These are phyloP conservation scores for Gliomastix tumulicola DNA, from an alignment of 2,329 filamentous ascomycete species.

Conservation along the genomic window DNA sequence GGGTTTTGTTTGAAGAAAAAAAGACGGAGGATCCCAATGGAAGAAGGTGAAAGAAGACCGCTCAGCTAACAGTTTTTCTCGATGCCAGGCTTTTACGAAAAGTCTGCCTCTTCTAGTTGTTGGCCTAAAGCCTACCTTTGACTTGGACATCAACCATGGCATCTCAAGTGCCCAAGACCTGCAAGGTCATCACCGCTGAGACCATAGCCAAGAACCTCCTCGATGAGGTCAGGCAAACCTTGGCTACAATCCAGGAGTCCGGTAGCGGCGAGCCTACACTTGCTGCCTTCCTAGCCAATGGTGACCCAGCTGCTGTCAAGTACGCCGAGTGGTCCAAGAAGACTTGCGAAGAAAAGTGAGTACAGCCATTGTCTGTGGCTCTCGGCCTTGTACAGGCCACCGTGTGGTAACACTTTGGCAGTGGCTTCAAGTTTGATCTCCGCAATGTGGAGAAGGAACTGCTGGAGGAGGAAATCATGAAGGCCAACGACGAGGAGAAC, in stretches of 20 bases:
- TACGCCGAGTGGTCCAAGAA: slow-evolving; percentile 98
- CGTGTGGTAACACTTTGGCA: no score
- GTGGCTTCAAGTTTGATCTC: slow-evolving; percentile 85
- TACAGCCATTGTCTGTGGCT: no score
- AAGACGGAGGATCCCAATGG: no score
- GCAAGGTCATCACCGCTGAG: slow-evolving; percentile 88
- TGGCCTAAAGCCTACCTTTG: no score
- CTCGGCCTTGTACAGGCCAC: no score
- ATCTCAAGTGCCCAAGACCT: slow-evolving; percentile 51
- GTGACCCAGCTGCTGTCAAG: slow-evolving; percentile 82
- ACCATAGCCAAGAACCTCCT: slow-evolving; percentile 80
- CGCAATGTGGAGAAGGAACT: slow-evolving; percentile 78
- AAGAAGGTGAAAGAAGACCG: no score
- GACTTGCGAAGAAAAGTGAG: slow-evolving; percentile 93
- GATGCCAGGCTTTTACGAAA: no score
- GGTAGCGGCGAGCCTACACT: slow-evolving; percentile 59
- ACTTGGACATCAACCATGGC: no score
- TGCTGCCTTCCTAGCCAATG: slow-evolving; percentile 87
- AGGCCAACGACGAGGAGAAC: slow-evolving; percentile 69
- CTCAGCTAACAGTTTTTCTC: no score
- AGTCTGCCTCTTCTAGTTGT: no score
- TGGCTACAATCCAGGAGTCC: slow-evolving; percentile 61
- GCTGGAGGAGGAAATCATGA: slow-evolving; percentile 82
- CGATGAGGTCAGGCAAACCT: slow-evolving; percentile 67
- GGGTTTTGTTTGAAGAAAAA: no score